phyloP scores from a whole-genome alignment of 1,139 yeast genomes.

The Pichia sp. region DNA sequence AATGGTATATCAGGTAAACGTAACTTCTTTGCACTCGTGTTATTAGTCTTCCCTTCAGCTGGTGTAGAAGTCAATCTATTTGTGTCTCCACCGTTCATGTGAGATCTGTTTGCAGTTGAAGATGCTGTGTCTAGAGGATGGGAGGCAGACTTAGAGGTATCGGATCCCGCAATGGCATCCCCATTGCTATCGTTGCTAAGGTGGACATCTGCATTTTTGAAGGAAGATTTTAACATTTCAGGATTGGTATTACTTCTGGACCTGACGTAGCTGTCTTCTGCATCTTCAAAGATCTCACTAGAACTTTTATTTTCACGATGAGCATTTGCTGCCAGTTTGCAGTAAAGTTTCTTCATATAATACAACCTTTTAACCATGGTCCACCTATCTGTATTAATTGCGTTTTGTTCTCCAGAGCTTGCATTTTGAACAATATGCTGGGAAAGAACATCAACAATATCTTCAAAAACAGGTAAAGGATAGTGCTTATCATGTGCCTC shows the following conservation, averaged over 20 bases:
- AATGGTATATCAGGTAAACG: conserved; percentile 21
- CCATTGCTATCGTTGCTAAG: background rate
- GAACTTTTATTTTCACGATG: background rate
- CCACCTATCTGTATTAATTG: conserved; percentile 56
- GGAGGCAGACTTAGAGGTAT: background rate
- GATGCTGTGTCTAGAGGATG: background rate
- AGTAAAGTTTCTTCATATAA: conserved; percentile 56
- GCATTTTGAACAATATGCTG: conserved; percentile 35
- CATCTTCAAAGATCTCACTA: background rate
- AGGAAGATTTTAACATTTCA: background rate
- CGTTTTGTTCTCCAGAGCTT: conserved; percentile 21
- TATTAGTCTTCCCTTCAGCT: conserved; percentile 1
- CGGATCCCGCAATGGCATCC: background rate
- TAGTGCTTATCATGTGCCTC: conserved; percentile 37
- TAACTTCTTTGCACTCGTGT: conserved; percentile 5
- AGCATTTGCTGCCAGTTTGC: conserved; percentile 5
- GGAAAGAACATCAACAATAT: conserved; percentile 50
- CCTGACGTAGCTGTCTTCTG: background rate
- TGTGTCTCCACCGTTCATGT: background rate
- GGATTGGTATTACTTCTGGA: background rate
- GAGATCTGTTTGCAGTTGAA: background rate
- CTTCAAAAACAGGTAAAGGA: conserved; percentile 56
- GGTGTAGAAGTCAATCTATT: conserved; percentile 1
- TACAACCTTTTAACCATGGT: conserved; percentile 62
- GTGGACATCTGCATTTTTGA: background rate